Evolutionary conservation across 331 rosid genomes (phyloP), one percentile per base, ranked within the genome.

Genomic region (Stylosanthes scabra): DNA sequence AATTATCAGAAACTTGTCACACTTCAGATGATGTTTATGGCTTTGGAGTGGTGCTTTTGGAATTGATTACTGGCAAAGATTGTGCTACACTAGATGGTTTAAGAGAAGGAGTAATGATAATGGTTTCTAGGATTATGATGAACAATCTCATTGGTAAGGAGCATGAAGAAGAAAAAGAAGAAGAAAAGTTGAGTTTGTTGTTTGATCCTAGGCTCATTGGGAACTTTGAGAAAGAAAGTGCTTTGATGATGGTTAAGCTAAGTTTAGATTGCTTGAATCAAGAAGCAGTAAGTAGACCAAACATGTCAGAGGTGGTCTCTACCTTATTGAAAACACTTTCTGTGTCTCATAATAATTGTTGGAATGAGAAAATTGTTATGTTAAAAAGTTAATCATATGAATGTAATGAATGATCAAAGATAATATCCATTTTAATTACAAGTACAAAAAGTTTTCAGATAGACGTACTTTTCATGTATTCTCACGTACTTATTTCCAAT

Each of bases 31-130:
- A 89, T 58, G 86, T 87, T 12, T 91, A 79, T 42, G 91, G 90
- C 34, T 89, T 81, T 42, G 91, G 93, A 55, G 84, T 83, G 66
- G 83, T 91, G 50, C 25, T 89, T 63, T 57, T 91, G 81, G 93
- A 89, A 75, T 67, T 91, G 71, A 78, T 87, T 47, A 86, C 84
- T 1, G 74, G 96, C 46, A 83, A 82, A 69, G 82, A 83, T 40
- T 85, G 82, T 39, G 13, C 76, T 27, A 20, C 45, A 5, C 57
- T 25, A 5, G 82, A 80, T 58, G 81, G 82, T 57, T 90, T 90
- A 49, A 78, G 45, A 62, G 77, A 78, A 61, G 75, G 45, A 62
- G 75, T 75, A n/a, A n/a, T n/a, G 57, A 82, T 67, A 25, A 66
- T 74, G 75, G 88, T 91, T 54, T 76, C 82, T 25, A 61, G 60